These are phyloP conservation scores for Entoloma clypeatum DNA, from an alignment of 1,284 basidiomycete genomes.

Conservation along the genomic window DNA sequence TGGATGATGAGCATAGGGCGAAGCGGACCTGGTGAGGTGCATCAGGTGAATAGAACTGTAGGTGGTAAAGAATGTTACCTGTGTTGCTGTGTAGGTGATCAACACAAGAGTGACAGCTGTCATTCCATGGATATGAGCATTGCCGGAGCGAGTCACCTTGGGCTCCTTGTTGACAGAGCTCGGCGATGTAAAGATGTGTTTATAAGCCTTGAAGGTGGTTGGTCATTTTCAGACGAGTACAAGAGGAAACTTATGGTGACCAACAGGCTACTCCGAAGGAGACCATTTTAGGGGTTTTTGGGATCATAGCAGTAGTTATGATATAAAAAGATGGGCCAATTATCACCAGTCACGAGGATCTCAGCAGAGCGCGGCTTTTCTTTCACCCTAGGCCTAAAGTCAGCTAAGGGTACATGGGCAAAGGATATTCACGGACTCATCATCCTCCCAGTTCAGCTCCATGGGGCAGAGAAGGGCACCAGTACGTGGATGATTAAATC, in stretches of 20 bases:
- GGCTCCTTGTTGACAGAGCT: slow-evolving; percentile 17
- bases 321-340: slow-evolving; percentile 20
- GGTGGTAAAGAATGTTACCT: not conserved
- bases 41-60: not conserved
- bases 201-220: slow-evolving; percentile 14
- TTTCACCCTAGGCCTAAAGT: slow-evolving; percentile 2
- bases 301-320: slow-evolving; percentile 13
- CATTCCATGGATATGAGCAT: slow-evolving; percentile 19
- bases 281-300: slow-evolving; percentile 16
- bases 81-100: slow-evolving; percentile 4
- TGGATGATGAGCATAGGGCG: slow-evolving; percentile 8
- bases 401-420: not conserved
- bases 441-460: slow-evolving; percentile 10
- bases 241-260: slow-evolving; percentile 7
- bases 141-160: slow-evolving; percentile 15
- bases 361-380: slow-evolving; percentile 9
- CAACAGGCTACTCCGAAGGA: slow-evolving; percentile 13
- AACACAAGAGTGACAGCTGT: not conserved
- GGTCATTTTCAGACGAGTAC: not conserved
- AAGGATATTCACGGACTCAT: slow-evolving; percentile 2
- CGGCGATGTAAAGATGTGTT: slow-evolving; percentile 20
- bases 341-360: slow-evolving; percentile 11
- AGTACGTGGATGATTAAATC: slow-evolving; percentile 13
- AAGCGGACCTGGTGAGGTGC: slow-evolving; percentile 18
- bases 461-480: slow-evolving; percentile 14